These are phyloP conservation scores for Neurospora sublineolata DNA, from an alignment of 495 filamentous ascomycete species.

Conservation along the genomic window DNA sequence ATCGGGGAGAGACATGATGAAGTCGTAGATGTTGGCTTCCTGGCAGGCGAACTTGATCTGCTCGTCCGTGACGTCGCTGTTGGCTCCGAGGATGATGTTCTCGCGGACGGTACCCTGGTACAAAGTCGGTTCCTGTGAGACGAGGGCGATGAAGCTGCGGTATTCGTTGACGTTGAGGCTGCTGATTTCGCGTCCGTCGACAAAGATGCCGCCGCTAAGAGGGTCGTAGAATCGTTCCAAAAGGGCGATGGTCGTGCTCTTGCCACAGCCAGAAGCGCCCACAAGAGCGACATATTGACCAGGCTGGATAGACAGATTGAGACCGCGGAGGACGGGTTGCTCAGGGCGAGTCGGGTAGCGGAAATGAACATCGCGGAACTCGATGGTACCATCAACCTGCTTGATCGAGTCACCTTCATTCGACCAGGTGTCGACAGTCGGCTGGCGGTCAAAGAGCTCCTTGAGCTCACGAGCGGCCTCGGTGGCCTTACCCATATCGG, in stretches of 20 bases:
- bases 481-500: constrained; percentile 30
- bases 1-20: constrained; percentile 52
- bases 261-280: constrained; percentile 64
- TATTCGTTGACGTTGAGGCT: constrained; percentile 40
- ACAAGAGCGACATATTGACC: constrained; percentile 65
- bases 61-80: constrained; percentile 36
- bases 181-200: constrained; percentile 44
- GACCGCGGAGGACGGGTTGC: constrained; percentile 39
- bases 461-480: constrained; percentile 26
- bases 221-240: constrained; percentile 59
- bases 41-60: constrained; percentile 47
- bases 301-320: constrained; percentile 48
- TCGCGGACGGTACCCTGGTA: constrained; percentile 46
- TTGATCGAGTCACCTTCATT: constrained; percentile 50
- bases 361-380: constrained; percentile 51
- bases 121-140: constrained; percentile 54
- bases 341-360: constrained; percentile 50
- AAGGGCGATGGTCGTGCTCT: constrained; percentile 59
- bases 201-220: constrained; percentile 43
- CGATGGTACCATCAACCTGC: constrained; percentile 41
- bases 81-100: constrained; percentile 48
- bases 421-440: constrained; percentile 51
- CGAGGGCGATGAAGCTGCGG: constrained; percentile 46
- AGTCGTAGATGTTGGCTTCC: constrained; percentile 57
- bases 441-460: constrained; percentile 28